Conservation (phyloP, 2,329 filamentous ascomycete species). For the Aspergillus floridensis region DNA sequence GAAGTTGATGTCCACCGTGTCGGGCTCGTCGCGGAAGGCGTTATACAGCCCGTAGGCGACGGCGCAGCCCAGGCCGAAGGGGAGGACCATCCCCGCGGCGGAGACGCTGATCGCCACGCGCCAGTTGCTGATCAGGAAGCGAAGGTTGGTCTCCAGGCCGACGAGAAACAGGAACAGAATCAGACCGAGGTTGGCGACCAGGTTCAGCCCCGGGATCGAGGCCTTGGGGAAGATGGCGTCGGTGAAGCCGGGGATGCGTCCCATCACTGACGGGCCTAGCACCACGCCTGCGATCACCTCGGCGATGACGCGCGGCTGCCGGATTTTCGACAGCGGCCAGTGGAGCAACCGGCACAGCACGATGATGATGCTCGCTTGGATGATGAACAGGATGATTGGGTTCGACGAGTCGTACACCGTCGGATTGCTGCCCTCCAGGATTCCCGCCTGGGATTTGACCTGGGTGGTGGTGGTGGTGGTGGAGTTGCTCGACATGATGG, state of each 20-base stretch:
- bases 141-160: conserved; percentile 80
- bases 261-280: conserved; percentile 83
- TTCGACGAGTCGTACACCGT: conserved; percentile 66
- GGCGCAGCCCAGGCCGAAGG: conserved; percentile 76
- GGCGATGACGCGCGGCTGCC: conserved; percentile 78
- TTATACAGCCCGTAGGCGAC: conserved; percentile 80
- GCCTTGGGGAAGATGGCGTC: conserved; percentile 70
- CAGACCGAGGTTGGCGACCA: conserved; percentile 79
- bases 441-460: conserved; percentile 59
- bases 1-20: conserved; percentile 58
- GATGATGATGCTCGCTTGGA: conserved; percentile 73
- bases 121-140: conserved; percentile 77
- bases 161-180: conserved; percentile 85
- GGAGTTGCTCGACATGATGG: conserved; percentile 23
- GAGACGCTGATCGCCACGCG: conserved; percentile 73
- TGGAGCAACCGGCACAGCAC: conserved; percentile 72
- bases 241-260: conserved; percentile 76
- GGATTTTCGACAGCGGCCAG: conserved; percentile 71
- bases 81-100: conserved; percentile 73
- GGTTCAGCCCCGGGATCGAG: conserved; percentile 71
- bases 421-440: conserved; percentile 70
- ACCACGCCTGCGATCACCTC: conserved; percentile 84
- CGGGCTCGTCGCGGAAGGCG: conserved; percentile 61
- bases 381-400: conserved; percentile 73
- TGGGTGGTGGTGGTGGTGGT: conserved; percentile 19